phyloP scores from a whole-genome alignment of 441 rosid species.

The Lepidium campestre region DNA sequence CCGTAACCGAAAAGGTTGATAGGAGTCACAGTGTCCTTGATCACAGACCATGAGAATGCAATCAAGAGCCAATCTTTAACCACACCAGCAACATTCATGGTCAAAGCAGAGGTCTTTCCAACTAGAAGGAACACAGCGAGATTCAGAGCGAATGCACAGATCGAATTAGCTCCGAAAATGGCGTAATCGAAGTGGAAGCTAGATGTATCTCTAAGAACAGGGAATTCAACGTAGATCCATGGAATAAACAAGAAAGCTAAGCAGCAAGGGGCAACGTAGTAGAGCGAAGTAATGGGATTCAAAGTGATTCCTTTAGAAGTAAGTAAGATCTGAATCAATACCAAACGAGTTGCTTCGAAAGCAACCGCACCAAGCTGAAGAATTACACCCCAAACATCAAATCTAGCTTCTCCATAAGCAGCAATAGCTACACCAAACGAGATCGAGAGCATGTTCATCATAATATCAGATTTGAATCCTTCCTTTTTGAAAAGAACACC shows the following conservation, averaged over 20 bases:
- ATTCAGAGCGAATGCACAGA: slow-evolving; percentile 87
- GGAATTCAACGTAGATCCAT: slow-evolving; percentile 85
- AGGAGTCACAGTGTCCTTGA: slow-evolving; percentile 91
- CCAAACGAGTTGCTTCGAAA: slow-evolving; percentile 90
- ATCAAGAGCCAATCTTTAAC: slow-evolving; percentile 96
- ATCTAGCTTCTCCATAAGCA: slow-evolving; percentile 91
- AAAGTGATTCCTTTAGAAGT: slow-evolving; percentile 78
- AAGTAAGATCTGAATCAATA: slow-evolving; percentile 87
- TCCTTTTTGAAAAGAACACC: slow-evolving; percentile 72
- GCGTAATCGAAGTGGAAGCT: slow-evolving; percentile 84
- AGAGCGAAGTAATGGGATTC: slow-evolving; percentile 82
- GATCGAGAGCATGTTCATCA: slow-evolving; percentile 93
- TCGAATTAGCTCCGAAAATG: slow-evolving; percentile 82
- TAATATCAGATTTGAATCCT: slow-evolving; percentile 55
- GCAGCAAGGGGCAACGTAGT: slow-evolving; percentile 95
- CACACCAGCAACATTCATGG: slow-evolving; percentile 98
- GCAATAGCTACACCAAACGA: slow-evolving; percentile 89
- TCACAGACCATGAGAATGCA: slow-evolving; percentile 94
- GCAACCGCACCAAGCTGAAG: slow-evolving; percentile 91
- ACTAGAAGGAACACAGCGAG: slow-evolving; percentile 93
- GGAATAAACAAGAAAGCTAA: slow-evolving; percentile 73
- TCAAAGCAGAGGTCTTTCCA: slow-evolving; percentile 91
- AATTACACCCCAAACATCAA: slow-evolving; percentile 85
- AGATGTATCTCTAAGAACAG: slow-evolving; percentile 51
- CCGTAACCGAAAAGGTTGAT: slow-evolving; percentile 80